phyloP scores from a whole-genome alignment of 192 early-diverging fungal genomes.

The Bifiguratus adelaidae region DNA sequence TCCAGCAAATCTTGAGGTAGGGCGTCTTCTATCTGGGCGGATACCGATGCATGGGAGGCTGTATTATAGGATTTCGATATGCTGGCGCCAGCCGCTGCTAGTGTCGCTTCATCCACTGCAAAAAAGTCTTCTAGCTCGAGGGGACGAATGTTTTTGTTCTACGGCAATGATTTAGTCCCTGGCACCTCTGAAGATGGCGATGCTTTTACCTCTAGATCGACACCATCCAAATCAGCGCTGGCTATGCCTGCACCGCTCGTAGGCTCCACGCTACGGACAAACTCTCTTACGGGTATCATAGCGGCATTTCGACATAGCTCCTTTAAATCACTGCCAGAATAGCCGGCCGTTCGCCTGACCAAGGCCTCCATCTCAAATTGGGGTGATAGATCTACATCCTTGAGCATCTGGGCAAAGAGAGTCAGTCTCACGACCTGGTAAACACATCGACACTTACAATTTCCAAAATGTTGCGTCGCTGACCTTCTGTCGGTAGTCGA shows the following conservation, averaged over 20 bases:
- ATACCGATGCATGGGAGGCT: too few species aligned
- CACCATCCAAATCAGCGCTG: conserved; percentile 11
- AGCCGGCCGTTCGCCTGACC: conserved; percentile 64
- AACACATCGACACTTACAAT: conserved; percentile 31
- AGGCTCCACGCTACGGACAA: conserved; percentile 42
- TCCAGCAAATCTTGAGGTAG: too few species aligned
- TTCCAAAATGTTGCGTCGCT: conserved; percentile 76
- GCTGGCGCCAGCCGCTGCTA: too few species aligned
- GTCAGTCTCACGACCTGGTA: neutral
- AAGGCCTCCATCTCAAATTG: conserved; percentile 60
- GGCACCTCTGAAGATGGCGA: neutral
- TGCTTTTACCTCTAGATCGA: conserved; percentile 12
- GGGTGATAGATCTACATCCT: conserved; percentile 50
- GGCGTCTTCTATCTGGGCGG: too few species aligned
- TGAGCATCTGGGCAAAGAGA: conserved; percentile 50
- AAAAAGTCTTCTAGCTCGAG: conserved; percentile 14
- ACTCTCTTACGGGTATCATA: conserved; percentile 90
- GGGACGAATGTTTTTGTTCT: conserved; percentile 17
- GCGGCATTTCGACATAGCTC: conserved; percentile 94
- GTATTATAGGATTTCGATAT: too few species aligned
- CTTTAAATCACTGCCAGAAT: conserved; percentile 93
- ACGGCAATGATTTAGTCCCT: neutral
- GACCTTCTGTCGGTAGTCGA: conserved; percentile 68
- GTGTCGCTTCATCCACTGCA: conserved; percentile 5
- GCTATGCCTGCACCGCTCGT: conserved; percentile 6